Evolutionary conservation across 345 rosid species (phyloP).

Genomic region (Carallia brachiata): DNA sequence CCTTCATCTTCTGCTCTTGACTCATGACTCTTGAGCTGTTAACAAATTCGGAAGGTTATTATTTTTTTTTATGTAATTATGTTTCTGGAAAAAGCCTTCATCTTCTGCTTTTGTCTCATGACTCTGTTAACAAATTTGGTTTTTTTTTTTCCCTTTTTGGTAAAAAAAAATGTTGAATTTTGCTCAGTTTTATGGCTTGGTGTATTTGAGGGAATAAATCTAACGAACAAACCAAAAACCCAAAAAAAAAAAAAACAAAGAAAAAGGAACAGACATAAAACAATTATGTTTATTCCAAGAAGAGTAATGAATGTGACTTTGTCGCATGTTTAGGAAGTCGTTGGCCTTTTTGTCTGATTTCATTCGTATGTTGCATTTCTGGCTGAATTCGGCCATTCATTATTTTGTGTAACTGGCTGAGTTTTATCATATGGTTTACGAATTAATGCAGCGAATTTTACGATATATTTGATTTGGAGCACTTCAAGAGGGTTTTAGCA

Average conservation of each 20-base stretch:
- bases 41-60: too few relatives aligned
- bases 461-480: conserved; percentile 89
- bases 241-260: background rate
- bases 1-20: too few relatives aligned
- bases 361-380: background rate
- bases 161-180: too few relatives aligned
- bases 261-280: background rate
- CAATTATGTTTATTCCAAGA: background rate
- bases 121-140: background rate
- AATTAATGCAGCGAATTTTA: conserved; percentile 74
- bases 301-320: background rate
- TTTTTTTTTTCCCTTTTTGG: too few relatives aligned
- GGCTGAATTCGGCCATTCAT: background rate
- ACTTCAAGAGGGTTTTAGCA: conserved; percentile 74
- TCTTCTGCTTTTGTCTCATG: too few relatives aligned
- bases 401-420: background rate
- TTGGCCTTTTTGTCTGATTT: background rate
- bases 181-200: too few relatives aligned
- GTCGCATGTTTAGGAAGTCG: background rate
- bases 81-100: too few relatives aligned
- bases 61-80: too few relatives aligned
- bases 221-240: too few relatives aligned
- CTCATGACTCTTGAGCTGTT: too few relatives aligned
- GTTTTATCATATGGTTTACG: too few relatives aligned
- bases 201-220: too few relatives aligned